Conservation (phyloP, 768 basidiomycete species). For the Lanmaoa rubissima region DNA sequence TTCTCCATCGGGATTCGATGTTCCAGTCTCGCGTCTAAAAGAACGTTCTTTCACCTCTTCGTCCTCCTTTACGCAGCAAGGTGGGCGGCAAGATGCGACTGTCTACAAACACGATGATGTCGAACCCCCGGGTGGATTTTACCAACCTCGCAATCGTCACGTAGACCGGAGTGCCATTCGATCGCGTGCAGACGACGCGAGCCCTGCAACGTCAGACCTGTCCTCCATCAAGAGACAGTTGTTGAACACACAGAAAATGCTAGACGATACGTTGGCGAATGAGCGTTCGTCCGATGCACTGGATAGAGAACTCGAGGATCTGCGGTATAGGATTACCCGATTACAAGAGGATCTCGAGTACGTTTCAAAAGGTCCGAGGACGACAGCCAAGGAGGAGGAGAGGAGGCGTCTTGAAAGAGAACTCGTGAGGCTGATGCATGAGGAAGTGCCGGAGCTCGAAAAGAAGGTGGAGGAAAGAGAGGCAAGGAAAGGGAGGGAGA, state of each 20-base stretch:
- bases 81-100: constrained; percentile 79
- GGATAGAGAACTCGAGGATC: constrained; percentile 85
- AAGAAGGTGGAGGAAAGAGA: constrained; percentile 77
- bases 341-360: constrained; percentile 93
- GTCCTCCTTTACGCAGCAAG: constrained; percentile 45
- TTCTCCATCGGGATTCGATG: constrained; percentile 52
- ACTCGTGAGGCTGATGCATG: constrained; percentile 80
- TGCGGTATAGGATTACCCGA: constrained; percentile 80
- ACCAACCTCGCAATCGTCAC: constrained; percentile 80
- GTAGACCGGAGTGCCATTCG: constrained; percentile 82
- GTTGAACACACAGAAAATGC: constrained; percentile 71
- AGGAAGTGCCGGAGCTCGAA: constrained; percentile 89
- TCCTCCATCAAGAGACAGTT: constrained; percentile 85
- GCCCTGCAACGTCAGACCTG: constrained; percentile 61
- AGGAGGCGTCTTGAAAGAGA: constrained; percentile 85
- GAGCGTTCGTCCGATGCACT: constrained; percentile 85
- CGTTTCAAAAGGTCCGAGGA: constrained; percentile 70
- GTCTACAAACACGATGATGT: constrained; percentile 83
- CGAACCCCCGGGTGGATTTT: constrained; percentile 60
- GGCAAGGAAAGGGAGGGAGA: constrained; percentile 71
- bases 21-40: constrained; percentile 59
- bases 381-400: constrained; percentile 78
- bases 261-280: constrained; percentile 71
- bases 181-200: constrained; percentile 64
- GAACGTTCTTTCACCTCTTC: constrained; percentile 68